Percentiles rank a stretch among this genome's conserved stretches.
Conservation (phyloP, 129 eudicot genomes). For the Lactuca saligna region DNA sequence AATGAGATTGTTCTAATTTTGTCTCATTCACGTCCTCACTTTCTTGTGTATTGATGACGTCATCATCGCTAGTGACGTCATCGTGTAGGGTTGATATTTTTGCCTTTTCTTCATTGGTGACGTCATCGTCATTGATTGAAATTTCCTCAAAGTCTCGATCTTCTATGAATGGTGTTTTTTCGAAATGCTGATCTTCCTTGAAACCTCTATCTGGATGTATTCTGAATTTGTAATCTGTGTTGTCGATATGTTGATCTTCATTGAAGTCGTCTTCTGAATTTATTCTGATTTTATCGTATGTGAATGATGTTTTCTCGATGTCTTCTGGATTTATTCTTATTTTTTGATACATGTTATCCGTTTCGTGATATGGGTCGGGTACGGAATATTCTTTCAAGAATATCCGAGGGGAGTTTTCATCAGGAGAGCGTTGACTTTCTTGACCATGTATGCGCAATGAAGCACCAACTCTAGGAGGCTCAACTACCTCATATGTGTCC, state of each 20-base stretch:
- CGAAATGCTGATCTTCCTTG: too few relatives aligned
- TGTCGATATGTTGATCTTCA: not conserved
- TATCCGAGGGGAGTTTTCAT: constrained; percentile 46
- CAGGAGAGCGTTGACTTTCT: constrained; percentile 38
- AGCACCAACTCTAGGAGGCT: constrained; percentile 43
- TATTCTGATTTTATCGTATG: not conserved
- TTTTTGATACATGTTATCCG: constrained; percentile 44
- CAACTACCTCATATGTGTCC: constrained; percentile 35
- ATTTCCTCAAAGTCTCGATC: not conserved
- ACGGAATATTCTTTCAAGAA: constrained; percentile 42
- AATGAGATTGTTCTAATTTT: constrained; percentile 29
- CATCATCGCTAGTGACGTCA: not conserved
- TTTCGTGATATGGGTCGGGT: constrained; percentile 40
- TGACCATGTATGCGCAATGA: constrained; percentile 31
- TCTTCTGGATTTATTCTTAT: constrained; percentile 41
- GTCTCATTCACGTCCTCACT: constrained; percentile 29
- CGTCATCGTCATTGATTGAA: not conserved
- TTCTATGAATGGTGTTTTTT: not conserved
- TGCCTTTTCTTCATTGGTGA: not conserved
- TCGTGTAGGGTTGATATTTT: not conserved
- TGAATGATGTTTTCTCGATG: constrained; percentile 36
- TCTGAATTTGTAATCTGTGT: not conserved
- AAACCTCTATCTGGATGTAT: not conserved
- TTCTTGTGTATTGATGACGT: constrained; percentile 5
- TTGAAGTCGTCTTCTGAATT: not conserved